Evolutionary conservation across 441 rosid species (phyloP).

Genomic region (Theobroma grandiflorum): DNA sequence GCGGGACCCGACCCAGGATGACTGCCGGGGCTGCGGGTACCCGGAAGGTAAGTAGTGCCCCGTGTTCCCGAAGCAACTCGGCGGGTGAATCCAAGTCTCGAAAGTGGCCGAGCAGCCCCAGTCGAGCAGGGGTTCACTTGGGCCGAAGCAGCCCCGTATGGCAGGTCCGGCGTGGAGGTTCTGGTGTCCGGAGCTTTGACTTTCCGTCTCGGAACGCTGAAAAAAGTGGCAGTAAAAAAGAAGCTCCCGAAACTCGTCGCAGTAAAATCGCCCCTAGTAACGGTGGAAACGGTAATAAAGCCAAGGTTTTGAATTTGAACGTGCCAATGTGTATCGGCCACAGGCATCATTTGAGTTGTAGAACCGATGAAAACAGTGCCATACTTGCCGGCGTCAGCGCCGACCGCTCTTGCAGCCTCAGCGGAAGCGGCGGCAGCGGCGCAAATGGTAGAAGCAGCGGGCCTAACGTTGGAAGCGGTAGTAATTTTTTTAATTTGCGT

Average conservation of each 20-base stretch:
- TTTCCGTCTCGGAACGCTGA: slow-evolving; percentile 31
- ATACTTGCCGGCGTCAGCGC: slow-evolving; percentile 1
- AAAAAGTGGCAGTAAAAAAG: slow-evolving; percentile 38
- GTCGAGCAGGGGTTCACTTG: slow-evolving; percentile 74
- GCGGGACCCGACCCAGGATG: slow-evolving; percentile 62
- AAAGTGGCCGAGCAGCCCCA: slow-evolving; percentile 80
- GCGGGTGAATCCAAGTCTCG: slow-evolving; percentile 83
- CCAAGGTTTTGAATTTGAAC: slow-evolving; percentile 63
- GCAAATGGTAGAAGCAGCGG: background rate
- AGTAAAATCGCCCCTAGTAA: slow-evolving; percentile 31
- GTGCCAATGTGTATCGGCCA: slow-evolving; percentile 77
- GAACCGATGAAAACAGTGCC: slow-evolving; percentile 47
- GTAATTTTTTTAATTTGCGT: slow-evolving; percentile 63
- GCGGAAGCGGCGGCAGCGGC: background rate
- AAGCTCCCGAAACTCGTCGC: slow-evolving; percentile 35
- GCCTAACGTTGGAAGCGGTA: slow-evolving; percentile 31
- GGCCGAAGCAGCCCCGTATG: slow-evolving; percentile 88
- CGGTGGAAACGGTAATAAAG: slow-evolving; percentile 32
- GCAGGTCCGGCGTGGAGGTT: slow-evolving; percentile 67
- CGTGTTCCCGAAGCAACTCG: slow-evolving; percentile 90
- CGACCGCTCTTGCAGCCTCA: background rate
- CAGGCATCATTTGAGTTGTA: slow-evolving; percentile 67
- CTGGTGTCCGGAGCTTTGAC: slow-evolving; percentile 37
- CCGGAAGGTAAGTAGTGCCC: slow-evolving; percentile 89
- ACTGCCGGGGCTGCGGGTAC: slow-evolving; percentile 44